Percentiles rank a stretch among this genome's conserved stretches.
Evolutionary conservation across 2,329 filamentous ascomycete genomes (phyloP).

Genomic region (Fusarium sp.): DNA sequence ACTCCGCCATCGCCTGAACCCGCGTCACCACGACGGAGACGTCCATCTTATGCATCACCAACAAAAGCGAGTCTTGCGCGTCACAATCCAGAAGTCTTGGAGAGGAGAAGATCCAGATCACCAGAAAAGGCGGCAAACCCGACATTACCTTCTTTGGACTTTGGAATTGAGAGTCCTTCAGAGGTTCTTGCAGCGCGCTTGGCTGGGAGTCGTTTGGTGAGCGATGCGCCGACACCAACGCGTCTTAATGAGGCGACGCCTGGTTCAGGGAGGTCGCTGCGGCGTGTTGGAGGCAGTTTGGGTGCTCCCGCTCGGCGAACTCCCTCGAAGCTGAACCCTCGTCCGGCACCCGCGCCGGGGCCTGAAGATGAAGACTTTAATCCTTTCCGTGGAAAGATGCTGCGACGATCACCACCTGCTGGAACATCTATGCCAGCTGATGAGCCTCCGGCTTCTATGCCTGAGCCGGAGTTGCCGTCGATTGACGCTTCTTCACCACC

Average conservation of each 20-base stretch:
- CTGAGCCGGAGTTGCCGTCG: constrained; percentile 23
- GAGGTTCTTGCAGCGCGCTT: constrained; percentile 49
- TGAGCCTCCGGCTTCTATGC: constrained; percentile 30
- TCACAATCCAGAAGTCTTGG: constrained; percentile 69
- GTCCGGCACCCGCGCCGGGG: constrained; percentile 60
- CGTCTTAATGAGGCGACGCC: constrained; percentile 22
- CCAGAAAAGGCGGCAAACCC: constrained; percentile 44
- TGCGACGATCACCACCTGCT: constrained; percentile 48
- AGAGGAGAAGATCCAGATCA: constrained; percentile 56
- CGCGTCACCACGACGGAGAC: constrained; percentile 48
- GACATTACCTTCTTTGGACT: constrained; percentile 30
- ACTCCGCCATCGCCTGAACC: constrained; percentile 44
- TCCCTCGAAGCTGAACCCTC: constrained; percentile 56
- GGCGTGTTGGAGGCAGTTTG: constrained; percentile 47
- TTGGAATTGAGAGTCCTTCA: constrained; percentile 40
- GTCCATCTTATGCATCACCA: constrained; percentile 74
- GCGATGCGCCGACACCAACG: constrained; percentile 37
- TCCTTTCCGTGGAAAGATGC: constrained; percentile 46
- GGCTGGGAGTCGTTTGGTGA: constrained; percentile 39
- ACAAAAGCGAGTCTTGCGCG: constrained; percentile 73
- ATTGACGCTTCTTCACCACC: constrained; percentile 8
- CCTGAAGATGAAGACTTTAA: constrained; percentile 46
- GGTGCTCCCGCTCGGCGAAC: constrained; percentile 54
- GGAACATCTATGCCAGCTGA: constrained; percentile 30
- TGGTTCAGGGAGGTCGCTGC: constrained; percentile 28